Evolutionary conservation across 305 asterid genomes (phyloP), one percentile per base, ranked within the genome.

Genomic region (Petunia hybrid): DNA sequence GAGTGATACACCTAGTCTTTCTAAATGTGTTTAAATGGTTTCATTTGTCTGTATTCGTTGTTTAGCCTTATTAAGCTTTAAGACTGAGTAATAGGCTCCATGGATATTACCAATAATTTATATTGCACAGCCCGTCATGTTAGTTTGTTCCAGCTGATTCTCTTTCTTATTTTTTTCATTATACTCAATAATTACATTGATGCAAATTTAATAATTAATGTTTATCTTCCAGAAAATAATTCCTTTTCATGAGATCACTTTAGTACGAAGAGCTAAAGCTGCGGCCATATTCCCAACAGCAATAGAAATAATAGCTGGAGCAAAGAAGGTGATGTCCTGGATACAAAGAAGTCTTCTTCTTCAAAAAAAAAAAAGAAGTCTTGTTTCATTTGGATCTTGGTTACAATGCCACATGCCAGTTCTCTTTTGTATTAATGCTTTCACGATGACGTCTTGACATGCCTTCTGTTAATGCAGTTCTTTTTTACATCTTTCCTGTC

Each of bases 281-380:
- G 99, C 94, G 35, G 99, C 94, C 70, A 92, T 97, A 80, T 94
- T 97, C 85, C 99, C 99, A 8, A 94, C 98, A 43, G 98, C 99
- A 63, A 97, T 97, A 84, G 99, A 97, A 92, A 86, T 97, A 82
- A 85, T 87, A 77, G 94, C 97, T 39, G 96, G 90, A 64, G 99
- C 83, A 78, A 93, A 92, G 92, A 97, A 93, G 99, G 99, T 94
- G 86, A 8, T 40, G 55, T 48, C 65, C 80, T 80, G 59, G 62
- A 69, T 83, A 22, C 31, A 22, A 22, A 22, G 31, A 22, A 22
- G 31, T 22, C 31, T 22, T 22, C 31, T 22, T 22, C 31, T 22
- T 22, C 31, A 22, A 22, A 22, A 22, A 22, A 22, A 22, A 22
- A 66, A 61, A 57, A 43, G 65, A 59, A 40, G 55, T 22, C 31